Base-by-base conservation (phyloP, 2,329 filamentous ascomycete genomes). In the Lasiodiplodia hormozganensis region DNA sequence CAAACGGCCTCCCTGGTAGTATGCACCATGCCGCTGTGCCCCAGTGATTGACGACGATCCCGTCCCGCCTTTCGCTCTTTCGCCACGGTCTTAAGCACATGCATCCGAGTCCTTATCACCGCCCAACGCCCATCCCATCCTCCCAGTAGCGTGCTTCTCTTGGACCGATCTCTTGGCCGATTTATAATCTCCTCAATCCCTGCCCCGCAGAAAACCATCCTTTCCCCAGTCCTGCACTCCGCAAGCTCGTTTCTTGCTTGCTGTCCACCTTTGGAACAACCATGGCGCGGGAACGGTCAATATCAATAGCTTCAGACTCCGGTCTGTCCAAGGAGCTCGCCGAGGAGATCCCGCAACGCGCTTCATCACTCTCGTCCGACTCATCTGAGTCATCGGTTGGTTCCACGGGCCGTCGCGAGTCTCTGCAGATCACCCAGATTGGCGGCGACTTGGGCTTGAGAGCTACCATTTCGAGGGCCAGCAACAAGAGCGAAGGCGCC, bases 41-140 rank as follows among this genome's bases (percentile, higher is more conserved):
- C 60, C 60, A 52, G 60, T 64, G 43, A 52, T 51, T 64, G 60
- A 64, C 31, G 60, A 64, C 60, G 28, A 62, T 64, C 43, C 60
- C 21, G 8, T 64, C 43, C 60, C 60, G 60, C 21, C 12, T 52
- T 5, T 34, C 60, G 60, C 60, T 64, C 18, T 64, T 64, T 64
- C 43, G 60, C 60, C 31, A 52, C 60, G 60, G 60, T 49, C 43
- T 64, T 64, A 64, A 64, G 43, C 25, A 31, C 28, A 7, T 64
- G 28, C 60, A 51, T 23, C 60, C 60, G 60, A 64, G 6, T 52
- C 8, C 60, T 64, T 64, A 64, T 64, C 60, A 64, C 60, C 60
- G 60, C 31, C 43, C 43, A 31, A 23, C 47, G 31, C 47, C n/a
- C 60, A 51, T 52, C 21, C 40, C 28, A 10, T 21, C 25, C n/a